Conservation (phyloP, 352 stramenopile species). For the Hyaloperonospora arabidopsidis region DNA sequence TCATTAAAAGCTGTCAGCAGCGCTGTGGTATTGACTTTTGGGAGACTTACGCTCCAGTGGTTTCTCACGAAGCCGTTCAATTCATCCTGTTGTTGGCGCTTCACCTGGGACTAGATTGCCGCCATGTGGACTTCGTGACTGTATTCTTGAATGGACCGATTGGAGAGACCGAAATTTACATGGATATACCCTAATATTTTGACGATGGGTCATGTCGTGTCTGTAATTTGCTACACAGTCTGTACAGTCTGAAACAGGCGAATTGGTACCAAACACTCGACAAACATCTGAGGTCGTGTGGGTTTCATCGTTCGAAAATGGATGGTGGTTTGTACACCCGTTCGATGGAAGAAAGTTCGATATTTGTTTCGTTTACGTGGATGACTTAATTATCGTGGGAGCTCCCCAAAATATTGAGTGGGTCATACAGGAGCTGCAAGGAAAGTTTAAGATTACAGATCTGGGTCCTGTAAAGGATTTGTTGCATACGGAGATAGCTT, state of each 20-base stretch:
- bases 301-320: constrained; percentile 1
- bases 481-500: too few relatives aligned
- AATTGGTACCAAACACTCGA: constrained; percentile 3
- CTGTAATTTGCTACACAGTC: neutral
- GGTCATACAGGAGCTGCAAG: too few relatives aligned
- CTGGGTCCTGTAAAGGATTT: too few relatives aligned
- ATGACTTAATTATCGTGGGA: neutral
- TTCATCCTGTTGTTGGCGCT: neutral
- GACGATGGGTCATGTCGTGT: constrained; percentile 3
- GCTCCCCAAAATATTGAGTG: too few relatives aligned
- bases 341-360: neutral
- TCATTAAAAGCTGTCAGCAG: constrained; percentile 8
- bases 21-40: constrained; percentile 2
- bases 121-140: constrained; percentile 4
- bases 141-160: constrained; percentile 9
- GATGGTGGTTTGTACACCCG: constrained; percentile 2
- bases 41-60: constrained; percentile 9
- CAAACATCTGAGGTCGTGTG: neutral
- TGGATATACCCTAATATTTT: constrained; percentile 7
- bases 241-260: constrained; percentile 9
- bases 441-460: too few relatives aligned
- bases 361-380: constrained; percentile 5
- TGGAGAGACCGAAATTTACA: constrained; percentile 3
- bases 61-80: neutral
- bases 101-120: neutral